These are phyloP conservation scores for Fragaria ananassa DNA, from an alignment of 306 rosid species.

Conservation along the genomic window DNA sequence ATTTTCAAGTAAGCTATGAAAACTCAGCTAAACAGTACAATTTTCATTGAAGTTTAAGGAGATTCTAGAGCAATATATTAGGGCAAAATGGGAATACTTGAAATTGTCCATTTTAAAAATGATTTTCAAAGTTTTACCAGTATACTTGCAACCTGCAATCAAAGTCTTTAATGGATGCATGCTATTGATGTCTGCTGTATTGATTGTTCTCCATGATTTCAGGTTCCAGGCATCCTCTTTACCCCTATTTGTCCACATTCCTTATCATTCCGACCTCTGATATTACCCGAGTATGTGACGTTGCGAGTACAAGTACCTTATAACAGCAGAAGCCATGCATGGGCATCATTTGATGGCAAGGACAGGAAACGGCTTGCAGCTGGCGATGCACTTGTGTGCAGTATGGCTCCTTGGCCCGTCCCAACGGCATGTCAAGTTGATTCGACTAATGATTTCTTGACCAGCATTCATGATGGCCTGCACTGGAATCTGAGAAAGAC, in stretches of 20 bases:
- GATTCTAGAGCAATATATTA: not conserved
- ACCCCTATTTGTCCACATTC: slow-evolving; percentile 96
- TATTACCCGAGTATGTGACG: slow-evolving; percentile 85
- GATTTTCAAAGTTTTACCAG: not conserved
- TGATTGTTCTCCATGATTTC: slow-evolving; percentile 27
- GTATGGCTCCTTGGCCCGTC: slow-evolving; percentile 99
- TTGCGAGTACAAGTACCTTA: slow-evolving; percentile 80
- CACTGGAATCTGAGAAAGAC: slow-evolving; percentile 93
- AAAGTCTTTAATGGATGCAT: not conserved
- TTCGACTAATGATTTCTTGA: slow-evolving; percentile 82
- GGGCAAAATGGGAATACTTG: not conserved
- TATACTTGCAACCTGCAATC: not conserved
- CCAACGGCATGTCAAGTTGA: slow-evolving; percentile 86
- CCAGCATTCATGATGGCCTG: slow-evolving; percentile 88
- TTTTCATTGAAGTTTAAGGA: not conserved
- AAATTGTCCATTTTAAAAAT: not conserved
- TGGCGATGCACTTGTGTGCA: slow-evolving; percentile 92
- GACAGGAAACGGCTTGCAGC: slow-evolving; percentile 76
- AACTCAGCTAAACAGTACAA: not conserved
- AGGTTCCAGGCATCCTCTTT: slow-evolving; percentile 96
- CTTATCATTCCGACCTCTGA: slow-evolving; percentile 81
- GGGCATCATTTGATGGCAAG: slow-evolving; percentile 97
- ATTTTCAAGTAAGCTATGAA: not conserved
- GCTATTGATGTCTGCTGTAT: not conserved
- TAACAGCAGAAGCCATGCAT: slow-evolving; percentile 87